Evolutionary conservation across 1,139 yeast species (phyloP).

Genomic region (Pichia sp.): DNA sequence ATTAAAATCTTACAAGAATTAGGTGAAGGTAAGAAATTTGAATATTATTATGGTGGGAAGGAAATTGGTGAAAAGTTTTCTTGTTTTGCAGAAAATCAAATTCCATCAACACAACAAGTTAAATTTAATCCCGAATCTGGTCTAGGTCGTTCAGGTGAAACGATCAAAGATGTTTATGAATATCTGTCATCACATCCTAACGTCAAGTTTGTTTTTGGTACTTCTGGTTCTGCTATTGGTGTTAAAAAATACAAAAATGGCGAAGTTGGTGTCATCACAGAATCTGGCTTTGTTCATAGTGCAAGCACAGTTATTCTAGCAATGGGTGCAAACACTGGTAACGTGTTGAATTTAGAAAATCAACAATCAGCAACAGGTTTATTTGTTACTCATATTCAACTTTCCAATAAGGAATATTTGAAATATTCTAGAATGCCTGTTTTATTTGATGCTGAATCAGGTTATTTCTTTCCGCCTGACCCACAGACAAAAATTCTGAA

Average conservation of each 20-base stretch:
- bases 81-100: constrained; percentile 17
- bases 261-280: constrained; percentile 15
- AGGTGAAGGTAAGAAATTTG: constrained; percentile 23
- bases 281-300: constrained; percentile 21
- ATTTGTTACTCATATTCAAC: constrained; percentile 34
- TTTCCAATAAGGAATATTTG: constrained; percentile 29
- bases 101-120: constrained; percentile 12
- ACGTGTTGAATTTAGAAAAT: constrained; percentile 30
- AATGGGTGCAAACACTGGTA: constrained; percentile 36
- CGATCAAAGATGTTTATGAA: constrained; percentile 28
- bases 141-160: constrained; percentile 31
- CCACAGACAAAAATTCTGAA: constrained; percentile 33
- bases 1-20: constrained; percentile 19
- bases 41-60: constrained; percentile 13
- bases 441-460: constrained; percentile 37
- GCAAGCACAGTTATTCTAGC: constrained; percentile 31
- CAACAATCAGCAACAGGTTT: constrained; percentile 36
- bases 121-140: constrained; percentile 32
- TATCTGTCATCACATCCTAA: constrained; percentile 11
- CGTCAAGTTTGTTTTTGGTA: constrained; percentile 32
- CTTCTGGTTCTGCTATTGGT: constrained; percentile 24
- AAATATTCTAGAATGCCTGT: constrained; percentile 32
- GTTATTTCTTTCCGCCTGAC: constrained; percentile 48
- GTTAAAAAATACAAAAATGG: constrained; percentile 13
- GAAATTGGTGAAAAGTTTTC: constrained; percentile 8